phyloP scores from a whole-genome alignment of 225 moss, liverwort and hornwort species.

The Sphagnum contortum region DNA sequence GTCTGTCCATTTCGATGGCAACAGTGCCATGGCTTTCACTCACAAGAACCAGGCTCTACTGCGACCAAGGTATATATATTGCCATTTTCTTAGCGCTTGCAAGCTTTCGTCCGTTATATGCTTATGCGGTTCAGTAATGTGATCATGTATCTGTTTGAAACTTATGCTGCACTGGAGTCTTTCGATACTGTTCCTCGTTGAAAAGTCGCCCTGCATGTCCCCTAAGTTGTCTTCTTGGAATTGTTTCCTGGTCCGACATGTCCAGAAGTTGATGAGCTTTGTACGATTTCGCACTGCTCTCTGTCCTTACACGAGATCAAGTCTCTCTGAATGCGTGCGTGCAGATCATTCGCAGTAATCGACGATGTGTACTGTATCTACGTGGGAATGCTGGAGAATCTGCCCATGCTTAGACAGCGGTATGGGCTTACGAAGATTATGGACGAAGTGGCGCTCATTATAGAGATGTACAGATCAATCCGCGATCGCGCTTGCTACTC shows the following conservation, averaged over 20 bases:
- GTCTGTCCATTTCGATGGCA: constrained; percentile 57
- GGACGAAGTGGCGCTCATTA: constrained; percentile 66
- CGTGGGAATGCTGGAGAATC: constrained; percentile 73
- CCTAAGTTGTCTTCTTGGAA: too few species aligned
- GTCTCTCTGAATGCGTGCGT: neutral
- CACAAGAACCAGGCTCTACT: constrained; percentile 55
- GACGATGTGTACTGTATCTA: constrained; percentile 91
- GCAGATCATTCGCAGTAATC: constrained; percentile 58
- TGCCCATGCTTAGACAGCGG: constrained; percentile 59
- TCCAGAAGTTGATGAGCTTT: too few species aligned
- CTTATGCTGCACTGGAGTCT: too few species aligned
- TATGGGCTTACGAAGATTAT: constrained; percentile 63
- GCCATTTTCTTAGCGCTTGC: neutral
- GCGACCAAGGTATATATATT: constrained; percentile 55
- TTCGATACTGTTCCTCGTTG: too few species aligned
- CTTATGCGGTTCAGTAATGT: too few species aligned
- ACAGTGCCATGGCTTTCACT: constrained; percentile 67
- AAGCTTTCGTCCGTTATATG: neutral
- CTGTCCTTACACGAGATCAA: too few species aligned
- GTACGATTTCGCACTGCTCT: too few species aligned
- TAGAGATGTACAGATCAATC: constrained; percentile 77
- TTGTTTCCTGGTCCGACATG: too few species aligned
- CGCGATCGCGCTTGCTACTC: constrained; percentile 90
- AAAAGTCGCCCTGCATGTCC: too few species aligned
- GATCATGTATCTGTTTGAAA: too few species aligned